Base-by-base conservation (phyloP, 129 eudicot species). In the Escallonia herrerae region DNA sequence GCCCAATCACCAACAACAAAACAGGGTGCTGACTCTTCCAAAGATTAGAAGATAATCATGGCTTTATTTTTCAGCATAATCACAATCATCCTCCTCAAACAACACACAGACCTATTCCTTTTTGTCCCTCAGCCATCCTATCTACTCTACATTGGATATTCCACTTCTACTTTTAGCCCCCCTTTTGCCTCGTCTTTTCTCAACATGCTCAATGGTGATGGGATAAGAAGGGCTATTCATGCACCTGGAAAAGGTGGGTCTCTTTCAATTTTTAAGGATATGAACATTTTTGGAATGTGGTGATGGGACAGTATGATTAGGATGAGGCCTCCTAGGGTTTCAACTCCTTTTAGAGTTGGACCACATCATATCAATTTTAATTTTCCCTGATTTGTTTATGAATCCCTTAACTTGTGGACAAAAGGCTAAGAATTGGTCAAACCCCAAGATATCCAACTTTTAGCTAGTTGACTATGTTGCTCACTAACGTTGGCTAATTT, bases 171-270 rank as follows among this genome's bases (percentile, higher is more conserved):
- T 74, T 72, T 74, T 55, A 65, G 84, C 79, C 80, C 38, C 84
- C 74, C 72, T 71, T 84, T 67, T 84, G 86, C 80, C 86, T 58
- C 73, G 67, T 55, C 82, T 81, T 81, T 84, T 60, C 15, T 74
- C 69, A 72, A 75, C 90, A 84, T 77, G 65, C 56, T 78, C 40
- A 72, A 68, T 73, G 77, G 69, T 66, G 67, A 69, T 68, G 84
- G 79, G 64, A 64, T 64, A 47, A 50, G 40, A 11, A 12, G 51
- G 73, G 66, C 12, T 37, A 38, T 65, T 39, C 70, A 60, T 63
- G 75, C 69, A 73, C 72, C 60, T 73, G 9, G 67, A 42, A 60
- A 64, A 40, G 58, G 13, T 50, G 67, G 57, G 39, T 63, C 51
- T 58, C 14, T 41, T 56, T 15, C 12, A 46, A 7, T 44, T 54